Evolutionary conservation across 208 protist genomes (phyloP).

Genomic region (Tetramitus jugosus): DNA sequence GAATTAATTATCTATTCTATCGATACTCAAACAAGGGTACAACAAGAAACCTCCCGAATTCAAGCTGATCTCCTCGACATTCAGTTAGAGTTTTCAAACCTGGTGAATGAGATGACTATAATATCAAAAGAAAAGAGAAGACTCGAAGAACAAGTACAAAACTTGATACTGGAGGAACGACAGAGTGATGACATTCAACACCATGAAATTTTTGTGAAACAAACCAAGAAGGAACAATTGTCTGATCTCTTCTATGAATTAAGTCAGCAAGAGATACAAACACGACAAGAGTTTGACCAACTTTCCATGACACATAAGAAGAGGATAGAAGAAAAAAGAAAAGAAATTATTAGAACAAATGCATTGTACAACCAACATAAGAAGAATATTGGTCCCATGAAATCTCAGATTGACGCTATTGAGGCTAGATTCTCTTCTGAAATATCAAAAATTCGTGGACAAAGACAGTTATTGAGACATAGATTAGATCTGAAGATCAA

Average conservation of each 20-base stretch:
- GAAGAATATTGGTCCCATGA: too few species aligned
- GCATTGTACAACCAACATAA: neutral
- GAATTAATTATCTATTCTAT: too few species aligned
- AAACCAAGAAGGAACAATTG: neutral
- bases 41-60: neutral
- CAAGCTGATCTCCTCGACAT: neutral
- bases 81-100: neutral
- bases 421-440: neutral
- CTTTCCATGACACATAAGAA: neutral
- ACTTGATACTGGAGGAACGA: neutral
- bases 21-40: neutral
- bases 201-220: neutral
- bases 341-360: neutral
- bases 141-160: neutral
- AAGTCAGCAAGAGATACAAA: neutral
- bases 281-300: neutral
- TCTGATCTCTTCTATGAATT: neutral
- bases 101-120: neutral
- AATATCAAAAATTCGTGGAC: slow-evolving; percentile 2
- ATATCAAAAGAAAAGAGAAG: neutral
- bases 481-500: neutral
- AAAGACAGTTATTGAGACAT: slow-evolving; percentile 13
- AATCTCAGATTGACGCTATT: neutral
- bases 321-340: neutral
- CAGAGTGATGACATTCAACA: neutral